phyloP scores from a whole-genome alignment of 78 protist genomes.

The Dictyostelium intermedium region DNA sequence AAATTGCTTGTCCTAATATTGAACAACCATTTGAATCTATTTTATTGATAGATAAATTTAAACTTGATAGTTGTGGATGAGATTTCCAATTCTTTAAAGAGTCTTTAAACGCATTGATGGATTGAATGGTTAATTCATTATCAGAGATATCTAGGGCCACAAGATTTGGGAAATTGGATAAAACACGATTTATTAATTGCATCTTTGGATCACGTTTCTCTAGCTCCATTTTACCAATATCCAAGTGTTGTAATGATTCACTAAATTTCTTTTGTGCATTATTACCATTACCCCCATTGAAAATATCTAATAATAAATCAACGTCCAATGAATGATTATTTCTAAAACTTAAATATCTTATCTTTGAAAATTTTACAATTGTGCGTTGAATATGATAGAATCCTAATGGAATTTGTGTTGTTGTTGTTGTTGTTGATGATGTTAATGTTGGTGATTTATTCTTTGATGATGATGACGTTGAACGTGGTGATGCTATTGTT shows the following conservation, averaged over 20 bases:
- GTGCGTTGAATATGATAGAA: constrained; percentile 2
- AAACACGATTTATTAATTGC: background rate
- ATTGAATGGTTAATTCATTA: background rate
- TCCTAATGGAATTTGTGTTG: background rate
- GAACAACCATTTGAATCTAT: background rate
- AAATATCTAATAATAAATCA: background rate
- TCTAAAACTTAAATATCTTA: background rate
- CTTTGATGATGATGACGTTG: background rate
- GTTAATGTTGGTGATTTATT: background rate
- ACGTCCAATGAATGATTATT: background rate
- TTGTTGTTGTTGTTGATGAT: background rate
- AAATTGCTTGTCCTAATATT: background rate
- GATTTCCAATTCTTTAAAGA: background rate
- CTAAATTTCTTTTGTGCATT: background rate
- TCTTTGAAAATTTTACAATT: background rate
- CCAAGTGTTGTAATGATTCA: background rate
- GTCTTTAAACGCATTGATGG: background rate
- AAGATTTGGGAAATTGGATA: background rate
- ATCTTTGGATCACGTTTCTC: background rate
- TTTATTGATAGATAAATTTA: background rate
- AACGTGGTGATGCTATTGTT: background rate
- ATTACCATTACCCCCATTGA: background rate
- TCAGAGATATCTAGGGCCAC: background rate
- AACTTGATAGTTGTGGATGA: background rate
- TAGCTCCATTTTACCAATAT: background rate